Conservation (phyloP, 129 eudicot species). For the sunflower (Helianthus annuus) region HanXRQr2.0-SUNRISE NC_035443.2:85378089-85378588, state of each 20-base stretch:
- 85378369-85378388: constrained; percentile 41
- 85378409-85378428: constrained; percentile 46
- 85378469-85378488: constrained; percentile 35
- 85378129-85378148: too few species aligned
- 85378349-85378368: constrained; percentile 37
- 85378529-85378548: constrained; percentile 57
- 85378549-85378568: constrained; percentile 66
- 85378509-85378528: constrained; percentile 60
- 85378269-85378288: constrained; percentile 15
- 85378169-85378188: too few species aligned
- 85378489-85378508: constrained; percentile 27
- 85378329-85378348: constrained; percentile 38
- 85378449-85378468: constrained; percentile 38
- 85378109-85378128: too few species aligned
- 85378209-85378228: constrained; percentile 7
- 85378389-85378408: constrained; percentile 39
- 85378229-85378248: constrained; percentile 20
- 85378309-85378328: constrained; percentile 42
- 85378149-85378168: too few species aligned
- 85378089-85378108: too few species aligned
- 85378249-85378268: constrained; percentile 3
- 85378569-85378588: constrained; percentile 75
- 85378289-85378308: constrained; percentile 56
- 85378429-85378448: constrained; percentile 46
- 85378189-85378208: neutral